Evolutionary conservation across 805 yeast genomes (phyloP).

Genomic region (Ogataea paraovalis): DNA sequence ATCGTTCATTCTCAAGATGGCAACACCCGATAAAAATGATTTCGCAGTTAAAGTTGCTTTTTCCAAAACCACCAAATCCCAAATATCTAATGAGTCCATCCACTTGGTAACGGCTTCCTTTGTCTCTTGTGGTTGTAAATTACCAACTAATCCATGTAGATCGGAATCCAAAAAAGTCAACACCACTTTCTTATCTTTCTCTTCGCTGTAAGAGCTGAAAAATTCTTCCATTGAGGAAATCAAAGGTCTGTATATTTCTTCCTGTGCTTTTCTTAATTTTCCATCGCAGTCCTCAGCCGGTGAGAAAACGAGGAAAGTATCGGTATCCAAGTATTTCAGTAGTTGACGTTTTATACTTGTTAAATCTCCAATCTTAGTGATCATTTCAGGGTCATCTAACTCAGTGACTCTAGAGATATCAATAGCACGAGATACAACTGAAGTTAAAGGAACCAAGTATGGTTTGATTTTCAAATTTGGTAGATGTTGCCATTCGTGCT

Average conservation of each 20-base stretch:
- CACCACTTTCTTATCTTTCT: slow-evolving; percentile 28
- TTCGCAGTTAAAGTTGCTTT: slow-evolving; percentile 82
- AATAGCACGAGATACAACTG: slow-evolving; percentile 80
- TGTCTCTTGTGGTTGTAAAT: slow-evolving; percentile 59
- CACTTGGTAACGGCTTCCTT: slow-evolving; percentile 61
- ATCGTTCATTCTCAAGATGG: slow-evolving; percentile 49
- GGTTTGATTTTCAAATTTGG: slow-evolving; percentile 67
- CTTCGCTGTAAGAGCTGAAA: slow-evolving; percentile 40
- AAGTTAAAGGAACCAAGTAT: slow-evolving; percentile 80
- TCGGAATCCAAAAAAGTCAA: slow-evolving; percentile 76
- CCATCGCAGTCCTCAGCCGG: slow-evolving; percentile 83
- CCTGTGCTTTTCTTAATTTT: slow-evolving; percentile 71
- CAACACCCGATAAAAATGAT: slow-evolving; percentile 78
- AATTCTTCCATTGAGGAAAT: slow-evolving; percentile 61
- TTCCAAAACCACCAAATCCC: slow-evolving; percentile 86
- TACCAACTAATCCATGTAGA: slow-evolving; percentile 74
- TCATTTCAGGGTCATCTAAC: slow-evolving; percentile 41
- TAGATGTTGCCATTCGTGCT: slow-evolving; percentile 83
- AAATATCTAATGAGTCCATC: slow-evolving; percentile 57
- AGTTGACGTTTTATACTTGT: slow-evolving; percentile 55
- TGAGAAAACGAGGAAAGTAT: slow-evolving; percentile 83
- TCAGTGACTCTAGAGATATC: slow-evolving; percentile 52
- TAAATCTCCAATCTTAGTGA: slow-evolving; percentile 60
- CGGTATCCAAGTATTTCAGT: slow-evolving; percentile 87
- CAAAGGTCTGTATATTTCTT: slow-evolving; percentile 70